Conservation (phyloP, 352 stramenopile species). For the Pythium aquatile region DNA sequence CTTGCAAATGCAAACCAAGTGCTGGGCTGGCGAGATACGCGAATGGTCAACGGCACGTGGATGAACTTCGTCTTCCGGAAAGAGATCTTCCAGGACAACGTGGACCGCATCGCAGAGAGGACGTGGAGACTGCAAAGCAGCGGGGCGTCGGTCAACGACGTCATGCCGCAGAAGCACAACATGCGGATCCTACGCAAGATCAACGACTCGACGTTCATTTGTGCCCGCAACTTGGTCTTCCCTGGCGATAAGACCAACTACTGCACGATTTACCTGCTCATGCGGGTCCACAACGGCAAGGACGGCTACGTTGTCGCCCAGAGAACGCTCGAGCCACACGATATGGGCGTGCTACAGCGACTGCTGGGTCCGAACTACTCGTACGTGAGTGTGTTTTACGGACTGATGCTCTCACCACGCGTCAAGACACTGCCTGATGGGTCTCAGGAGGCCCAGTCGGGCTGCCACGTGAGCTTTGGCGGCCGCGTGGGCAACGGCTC, state of each 20-base stretch:
- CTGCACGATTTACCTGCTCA: constrained; percentile 29
- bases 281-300: constrained; percentile 19
- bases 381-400: constrained; percentile 30
- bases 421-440: neutral
- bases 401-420: constrained; percentile 22
- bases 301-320: constrained; percentile 27
- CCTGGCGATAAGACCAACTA: constrained; percentile 24
- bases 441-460: neutral
- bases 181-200: constrained; percentile 26
- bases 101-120: constrained; percentile 11
- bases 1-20: constrained; percentile 14
- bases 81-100: constrained; percentile 16
- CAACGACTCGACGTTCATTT: constrained; percentile 26
- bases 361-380: constrained; percentile 18
- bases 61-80: constrained; percentile 28
- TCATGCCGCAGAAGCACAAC: constrained; percentile 27
- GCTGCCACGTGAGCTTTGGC: constrained; percentile 28
- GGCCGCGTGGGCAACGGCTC: constrained; percentile 29
- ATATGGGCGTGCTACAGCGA: constrained; percentile 9
- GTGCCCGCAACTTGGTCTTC: constrained; percentile 30
- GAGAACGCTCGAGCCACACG: constrained; percentile 22
- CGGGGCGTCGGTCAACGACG: constrained; percentile 21
- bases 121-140: constrained; percentile 27
- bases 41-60: constrained; percentile 20
- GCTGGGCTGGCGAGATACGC: constrained; percentile 24